phyloP scores from a whole-genome alignment of 495 filamentous ascomycete genomes.

The Friedmanniomyces simplex region DNA sequence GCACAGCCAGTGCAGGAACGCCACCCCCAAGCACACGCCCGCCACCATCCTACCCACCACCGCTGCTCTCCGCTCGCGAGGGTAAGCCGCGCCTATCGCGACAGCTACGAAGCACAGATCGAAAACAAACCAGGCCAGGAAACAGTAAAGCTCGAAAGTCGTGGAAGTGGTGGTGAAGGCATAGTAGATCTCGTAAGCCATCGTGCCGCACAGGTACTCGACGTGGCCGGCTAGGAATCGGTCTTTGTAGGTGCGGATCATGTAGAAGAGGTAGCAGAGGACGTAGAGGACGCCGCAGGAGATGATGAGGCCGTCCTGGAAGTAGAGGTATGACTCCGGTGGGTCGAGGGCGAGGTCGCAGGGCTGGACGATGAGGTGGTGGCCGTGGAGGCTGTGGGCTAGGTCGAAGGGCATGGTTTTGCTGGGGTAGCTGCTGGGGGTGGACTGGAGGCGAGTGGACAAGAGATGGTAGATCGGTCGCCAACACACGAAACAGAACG shows the following conservation, averaged over 20 bases:
- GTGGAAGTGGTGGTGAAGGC: slow-evolving; percentile 7
- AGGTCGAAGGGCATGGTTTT: slow-evolving; percentile 11
- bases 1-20: slow-evolving; percentile 5
- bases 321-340: slow-evolving; percentile 15
- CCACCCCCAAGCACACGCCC: not conserved
- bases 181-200: slow-evolving; percentile 16
- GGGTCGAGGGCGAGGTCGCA: slow-evolving; percentile 9
- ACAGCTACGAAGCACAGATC: slow-evolving; percentile 6
- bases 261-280: slow-evolving; percentile 22
- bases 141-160: slow-evolving; percentile 7
- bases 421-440: too few relatives aligned
- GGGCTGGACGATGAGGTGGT: slow-evolving; percentile 12
- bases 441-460: too few relatives aligned
- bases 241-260: slow-evolving; percentile 11
- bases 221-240: slow-evolving; percentile 5
- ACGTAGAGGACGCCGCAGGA: slow-evolving; percentile 19
- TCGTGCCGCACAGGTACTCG: slow-evolving; percentile 7
- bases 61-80: not conserved
- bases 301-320: slow-evolving; percentile 20
- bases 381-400: not conserved
- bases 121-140: slow-evolving; percentile 9
- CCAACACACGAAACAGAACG: too few relatives aligned
- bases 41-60: not conserved
- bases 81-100: slow-evolving; percentile 1
- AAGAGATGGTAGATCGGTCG: too few relatives aligned